Conservation (phyloP, 306 rosid species). For the Malus sieversii region DNA sequence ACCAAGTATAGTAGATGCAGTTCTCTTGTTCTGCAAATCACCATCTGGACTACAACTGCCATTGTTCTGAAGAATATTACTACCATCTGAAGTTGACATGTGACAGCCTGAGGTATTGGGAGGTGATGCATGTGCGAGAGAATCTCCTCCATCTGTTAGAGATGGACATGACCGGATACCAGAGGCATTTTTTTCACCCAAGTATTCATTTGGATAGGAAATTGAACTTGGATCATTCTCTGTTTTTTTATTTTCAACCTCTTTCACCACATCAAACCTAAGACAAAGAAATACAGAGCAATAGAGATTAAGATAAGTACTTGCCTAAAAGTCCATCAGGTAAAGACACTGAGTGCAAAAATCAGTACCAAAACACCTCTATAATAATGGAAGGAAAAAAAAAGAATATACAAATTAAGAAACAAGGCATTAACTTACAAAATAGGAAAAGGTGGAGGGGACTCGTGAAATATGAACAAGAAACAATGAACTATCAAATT, state of each 20-base stretch:
- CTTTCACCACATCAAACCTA: constrained; percentile 46
- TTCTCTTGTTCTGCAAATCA: constrained; percentile 43
- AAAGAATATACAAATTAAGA: neutral
- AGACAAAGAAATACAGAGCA: constrained; percentile 9
- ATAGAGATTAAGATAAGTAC: constrained; percentile 6
- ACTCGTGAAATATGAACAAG: neutral
- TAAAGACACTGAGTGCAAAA: neutral
- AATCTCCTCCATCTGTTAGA: constrained; percentile 54
- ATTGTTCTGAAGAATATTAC: constrained; percentile 57
- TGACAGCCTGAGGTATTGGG: constrained; percentile 45
- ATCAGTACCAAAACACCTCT: neutral
- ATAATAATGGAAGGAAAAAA: neutral
- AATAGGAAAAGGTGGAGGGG: neutral
- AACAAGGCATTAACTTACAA: neutral
- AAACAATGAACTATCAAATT: neutral
- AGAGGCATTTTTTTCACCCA: constrained; percentile 34
- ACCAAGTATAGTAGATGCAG: constrained; percentile 24
- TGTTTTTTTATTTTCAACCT: constrained; percentile 24
- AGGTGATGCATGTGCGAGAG: constrained; percentile 56
- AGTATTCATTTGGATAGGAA: constrained; percentile 43
- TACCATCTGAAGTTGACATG: constrained; percentile 64
- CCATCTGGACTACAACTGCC: constrained; percentile 81
- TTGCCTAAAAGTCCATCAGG: neutral
- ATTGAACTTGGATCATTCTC: constrained; percentile 39
- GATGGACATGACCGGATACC: constrained; percentile 52